A percentile compares a stretch with the other conserved stretches of the same genome.
phyloP scores from a whole-genome alignment of 768 basidiomycete genomes.

The Exsudoporus frostii region DNA sequence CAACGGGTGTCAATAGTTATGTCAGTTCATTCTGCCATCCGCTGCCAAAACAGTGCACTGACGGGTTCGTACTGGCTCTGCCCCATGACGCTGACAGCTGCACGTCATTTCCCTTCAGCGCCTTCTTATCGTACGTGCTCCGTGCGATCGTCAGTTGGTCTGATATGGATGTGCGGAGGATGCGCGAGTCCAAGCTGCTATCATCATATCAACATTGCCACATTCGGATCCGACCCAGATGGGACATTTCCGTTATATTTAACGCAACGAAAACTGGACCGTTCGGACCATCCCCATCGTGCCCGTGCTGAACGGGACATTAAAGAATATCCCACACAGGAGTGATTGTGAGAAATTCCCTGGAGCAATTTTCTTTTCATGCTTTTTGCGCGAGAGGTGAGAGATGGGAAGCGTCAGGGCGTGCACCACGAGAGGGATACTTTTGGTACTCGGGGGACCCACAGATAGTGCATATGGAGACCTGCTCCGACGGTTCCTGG shows the following conservation, averaged over 20 bases:
- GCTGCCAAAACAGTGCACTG: slow-evolving; percentile 1
- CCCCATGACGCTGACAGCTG: slow-evolving; percentile 15
- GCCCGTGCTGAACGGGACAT: slow-evolving; percentile 23
- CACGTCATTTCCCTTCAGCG: slow-evolving; percentile 18
- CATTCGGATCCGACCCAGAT: slow-evolving; percentile 20
- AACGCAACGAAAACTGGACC: slow-evolving; percentile 8
- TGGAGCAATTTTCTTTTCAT: background rate
- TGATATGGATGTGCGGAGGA: slow-evolving; percentile 6
- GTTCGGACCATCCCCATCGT: slow-evolving; percentile 6
- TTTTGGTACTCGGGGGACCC: background rate
- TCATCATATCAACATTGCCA: slow-evolving; percentile 7
- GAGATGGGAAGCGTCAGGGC: background rate
- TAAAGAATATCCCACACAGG: slow-evolving; percentile 14
- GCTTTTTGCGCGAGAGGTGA: background rate
- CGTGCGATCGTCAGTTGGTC: slow-evolving; percentile 10
- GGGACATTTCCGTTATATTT: slow-evolving; percentile 10
- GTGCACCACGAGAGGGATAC: background rate
- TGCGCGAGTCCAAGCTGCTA: slow-evolving; percentile 6
- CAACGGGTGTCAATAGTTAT: slow-evolving; percentile 5
- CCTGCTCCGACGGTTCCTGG: slow-evolving; percentile 16
- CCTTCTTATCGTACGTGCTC: slow-evolving; percentile 14
- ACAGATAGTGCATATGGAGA: too few relatives aligned
- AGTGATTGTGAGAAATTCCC: slow-evolving; percentile 16
- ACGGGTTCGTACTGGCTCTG: background rate
- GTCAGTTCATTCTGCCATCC: slow-evolving; percentile 5